phyloP scores from a whole-genome alignment of 2,329 filamentous ascomycete species.

The Tolypocladium tropicale region DNA sequence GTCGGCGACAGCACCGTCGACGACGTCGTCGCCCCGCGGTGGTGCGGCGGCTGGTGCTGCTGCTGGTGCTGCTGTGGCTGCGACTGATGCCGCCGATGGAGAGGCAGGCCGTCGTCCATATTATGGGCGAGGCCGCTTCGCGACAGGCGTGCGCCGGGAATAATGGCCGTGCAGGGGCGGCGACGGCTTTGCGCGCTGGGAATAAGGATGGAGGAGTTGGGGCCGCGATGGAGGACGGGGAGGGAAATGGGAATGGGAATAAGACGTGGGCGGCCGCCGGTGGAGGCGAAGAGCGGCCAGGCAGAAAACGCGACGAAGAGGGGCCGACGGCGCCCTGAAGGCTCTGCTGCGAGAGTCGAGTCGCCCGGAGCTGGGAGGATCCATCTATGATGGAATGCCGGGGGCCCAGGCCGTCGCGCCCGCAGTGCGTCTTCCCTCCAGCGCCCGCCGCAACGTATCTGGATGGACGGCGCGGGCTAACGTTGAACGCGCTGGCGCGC shows the following conservation, averaged over 20 bases:
- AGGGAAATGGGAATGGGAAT: conserved; percentile 7
- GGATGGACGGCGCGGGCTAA: too few relatives aligned
- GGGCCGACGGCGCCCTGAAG: background rate
- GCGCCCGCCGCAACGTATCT: too few relatives aligned
- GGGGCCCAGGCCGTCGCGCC: too few relatives aligned
- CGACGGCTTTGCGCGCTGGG: conserved; percentile 15
- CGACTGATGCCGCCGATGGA: background rate
- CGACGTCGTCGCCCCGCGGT: background rate
- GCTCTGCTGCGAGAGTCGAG: too few relatives aligned
- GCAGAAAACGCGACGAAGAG: background rate
- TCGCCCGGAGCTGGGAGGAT: too few relatives aligned
- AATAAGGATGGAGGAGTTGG: conserved; percentile 15
- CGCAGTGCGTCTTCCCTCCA: too few relatives aligned
- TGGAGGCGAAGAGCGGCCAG: too few relatives aligned
- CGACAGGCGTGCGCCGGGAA: conserved; percentile 6
- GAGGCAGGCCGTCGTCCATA: background rate
- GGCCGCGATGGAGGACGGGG: conserved; percentile 6
- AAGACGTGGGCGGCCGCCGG: conserved; percentile 3
- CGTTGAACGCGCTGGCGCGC: too few relatives aligned
- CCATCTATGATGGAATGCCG: too few relatives aligned
- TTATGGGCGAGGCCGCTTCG: too few relatives aligned
- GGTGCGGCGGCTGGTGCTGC: background rate
- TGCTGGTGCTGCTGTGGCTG: background rate
- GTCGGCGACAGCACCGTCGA: conserved; percentile 14
- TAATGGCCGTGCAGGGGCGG: background rate